Evolutionary conservation across 2,329 filamentous ascomycete genomes (phyloP), one percentile per base, ranked within the genome.

Genomic region (Geosmithia putterillii): DNA sequence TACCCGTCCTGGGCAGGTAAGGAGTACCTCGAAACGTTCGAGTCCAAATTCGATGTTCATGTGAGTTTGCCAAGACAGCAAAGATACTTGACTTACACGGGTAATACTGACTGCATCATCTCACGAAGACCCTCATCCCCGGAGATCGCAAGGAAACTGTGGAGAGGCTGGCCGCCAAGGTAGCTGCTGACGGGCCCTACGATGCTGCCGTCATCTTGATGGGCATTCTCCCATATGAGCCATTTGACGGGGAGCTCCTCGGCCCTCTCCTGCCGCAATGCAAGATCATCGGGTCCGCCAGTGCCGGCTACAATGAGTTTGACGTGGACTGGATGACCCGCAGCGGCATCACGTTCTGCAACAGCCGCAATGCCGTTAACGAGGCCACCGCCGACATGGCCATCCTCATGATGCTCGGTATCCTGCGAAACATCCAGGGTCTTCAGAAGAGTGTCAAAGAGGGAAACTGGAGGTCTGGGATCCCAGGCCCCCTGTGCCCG

Each of bases 261-360:
- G 47, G 47, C 10, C 48, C 57, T 4, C 54, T 72, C 4, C 48
- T 56, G 0, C 66, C 67, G 0, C 43, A 54, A 15, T 68, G 64
- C 48, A 59, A 60, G 45, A 65, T 71, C 47, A 64, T 72, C 39
- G 56, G 58, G 2, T 71, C 67, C 1, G 65, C 63, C 3, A 64
- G 60, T n/a, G 67, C 67, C 0, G 67, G 67, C 1, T 70, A 60
- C 52, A 66, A 70, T 46, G 63, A 68, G 48, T 67, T 70, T 44
- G 60, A 67, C 38, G 58, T 69, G 2, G 52, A 62, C 7, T 66
- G 60, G 59, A 62, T 68, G 57, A 59, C 60, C 1, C 43, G 47
- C n/a, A 50, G 59, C n/a, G 59, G 58, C 19, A 62, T 76, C 42
- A 67, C 61, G 48, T 75, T 76, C 51, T 76, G 71, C 55, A 75